Conservation (phyloP, 148 eudicot species). For the Cornus suecica region DNA sequence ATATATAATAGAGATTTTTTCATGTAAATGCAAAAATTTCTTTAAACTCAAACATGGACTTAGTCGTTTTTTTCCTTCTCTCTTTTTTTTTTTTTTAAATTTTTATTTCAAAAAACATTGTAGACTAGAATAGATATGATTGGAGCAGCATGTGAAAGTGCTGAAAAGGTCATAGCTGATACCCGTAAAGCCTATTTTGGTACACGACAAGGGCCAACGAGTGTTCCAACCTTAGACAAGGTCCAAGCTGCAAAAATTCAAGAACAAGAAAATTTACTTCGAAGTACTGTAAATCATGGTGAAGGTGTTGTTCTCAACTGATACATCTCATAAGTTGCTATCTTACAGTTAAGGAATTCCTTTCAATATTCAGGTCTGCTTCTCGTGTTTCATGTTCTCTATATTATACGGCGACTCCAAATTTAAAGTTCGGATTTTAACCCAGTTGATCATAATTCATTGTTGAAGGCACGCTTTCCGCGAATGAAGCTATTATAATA, state of each 20-base stretch:
- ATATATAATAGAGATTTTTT: neutral
- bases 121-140: constrained; percentile 94
- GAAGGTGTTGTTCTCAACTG: constrained; percentile 51
- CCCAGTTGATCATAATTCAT: neutral
- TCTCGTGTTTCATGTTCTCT: neutral
- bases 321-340: neutral
- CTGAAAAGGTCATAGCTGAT: constrained; percentile 94
- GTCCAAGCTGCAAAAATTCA: constrained; percentile 93
- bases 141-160: constrained; percentile 97
- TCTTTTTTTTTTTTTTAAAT: constrained; percentile 22
- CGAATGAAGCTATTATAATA: neutral
- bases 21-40: neutral
- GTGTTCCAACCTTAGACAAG: constrained; percentile 81
- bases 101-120: no score
- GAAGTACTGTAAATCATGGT: constrained; percentile 90
- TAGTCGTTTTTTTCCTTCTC: no score
- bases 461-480: neutral
- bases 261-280: constrained; percentile 83
- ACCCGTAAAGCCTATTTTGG: constrained; percentile 88
- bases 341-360: neutral
- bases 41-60: constrained; percentile 9
- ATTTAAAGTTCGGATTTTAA: neutral
- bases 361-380: neutral
- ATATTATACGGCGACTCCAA: neutral
- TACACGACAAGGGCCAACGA: constrained; percentile 69